Evolutionary conservation across 2,329 filamentous ascomycete genomes (phyloP), one percentile per base, ranked within the genome.

Genomic region (Pseudogymnoascus sp.): DNA sequence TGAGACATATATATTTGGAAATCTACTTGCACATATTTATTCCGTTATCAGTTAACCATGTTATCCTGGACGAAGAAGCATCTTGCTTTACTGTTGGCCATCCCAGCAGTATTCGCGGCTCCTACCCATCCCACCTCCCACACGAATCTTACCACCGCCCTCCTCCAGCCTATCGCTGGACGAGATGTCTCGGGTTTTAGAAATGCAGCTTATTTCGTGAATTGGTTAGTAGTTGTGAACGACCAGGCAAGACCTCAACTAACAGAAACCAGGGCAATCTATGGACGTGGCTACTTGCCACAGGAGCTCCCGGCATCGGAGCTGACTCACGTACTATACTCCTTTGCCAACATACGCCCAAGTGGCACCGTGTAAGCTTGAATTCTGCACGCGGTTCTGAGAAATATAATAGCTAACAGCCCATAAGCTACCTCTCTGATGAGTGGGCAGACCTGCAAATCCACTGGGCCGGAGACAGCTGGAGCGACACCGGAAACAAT

Each of bases 261-360:
- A 31, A 62, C 25, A 62, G 21, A 37, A 36, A 12, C 12, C 37
- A 82, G 81, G 88, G 88, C 84, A 43, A 89, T 91, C 60, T 95
- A 96, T 71, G 86, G 78, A 23, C 83, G 90, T 62, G 84, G 89
- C 66, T 91, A 88, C 71, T 82, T 88, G 63, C 88, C 90, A 0
- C 82, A 88, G 61, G 80, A 91, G 68, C 80, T 96, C 7, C 88
- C 88, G 0, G 84, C 80, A 1, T 79, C 84, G 1, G 79, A 91
- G 66, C 77, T 96, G 61, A 93, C 88, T 0, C 90, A 95, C 69
- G 79, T 96, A 1, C 80, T 96, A 1, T 96, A 85, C 70, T 83
- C 91, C 1, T 96, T 96, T 75, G 88, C 90, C 69, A 93, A 96
- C 71, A 75, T 96, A 16, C 79, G 80, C 7, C 73, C 83, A 0